Conservation (phyloP, 2,329 filamentous ascomycete genomes). For the Trichoderma sp. region DNA sequence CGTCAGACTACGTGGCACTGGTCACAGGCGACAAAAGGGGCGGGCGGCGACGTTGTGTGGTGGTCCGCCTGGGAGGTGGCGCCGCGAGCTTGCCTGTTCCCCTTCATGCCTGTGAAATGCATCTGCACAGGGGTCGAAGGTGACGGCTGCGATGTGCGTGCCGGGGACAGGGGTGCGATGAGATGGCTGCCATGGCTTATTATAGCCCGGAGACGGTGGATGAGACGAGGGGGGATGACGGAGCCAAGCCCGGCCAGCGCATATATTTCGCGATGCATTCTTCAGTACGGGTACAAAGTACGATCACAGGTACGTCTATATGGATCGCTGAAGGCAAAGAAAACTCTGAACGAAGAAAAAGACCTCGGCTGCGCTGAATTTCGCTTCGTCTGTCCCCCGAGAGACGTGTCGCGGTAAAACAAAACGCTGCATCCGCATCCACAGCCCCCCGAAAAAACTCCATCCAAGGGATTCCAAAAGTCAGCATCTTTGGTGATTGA, state of each 20-base stretch:
- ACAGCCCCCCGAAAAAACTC: slow-evolving; percentile 9
- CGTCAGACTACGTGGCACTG: slow-evolving; percentile 24
- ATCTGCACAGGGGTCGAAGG: slow-evolving; percentile 22
- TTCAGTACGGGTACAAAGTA: neutral
- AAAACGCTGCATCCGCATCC: neutral
- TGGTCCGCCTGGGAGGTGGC: slow-evolving; percentile 19
- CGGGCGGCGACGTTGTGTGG: slow-evolving; percentile 21
- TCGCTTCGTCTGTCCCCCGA: neutral
- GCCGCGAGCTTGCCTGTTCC: slow-evolving; percentile 20
- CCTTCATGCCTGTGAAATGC: slow-evolving; percentile 19
- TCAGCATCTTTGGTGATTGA: slow-evolving; percentile 17
- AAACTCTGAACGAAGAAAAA: neutral
- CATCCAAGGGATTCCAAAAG: neutral
- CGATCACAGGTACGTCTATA: too few species aligned
- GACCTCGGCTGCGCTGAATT: neutral
- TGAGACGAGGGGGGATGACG: slow-evolving; percentile 13
- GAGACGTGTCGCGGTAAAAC: neutral
- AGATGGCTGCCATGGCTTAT: slow-evolving; percentile 17
- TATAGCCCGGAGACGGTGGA: slow-evolving; percentile 17
- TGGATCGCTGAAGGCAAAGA: neutral
- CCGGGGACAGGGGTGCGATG: slow-evolving; percentile 22
- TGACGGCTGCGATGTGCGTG: slow-evolving; percentile 24
- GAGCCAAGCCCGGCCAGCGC: slow-evolving; percentile 6
- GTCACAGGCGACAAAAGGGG: slow-evolving; percentile 24
- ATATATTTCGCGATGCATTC: neutral